A percentile compares a stretch with the other conserved stretches of the same genome.
Evolutionary conservation across 2,329 filamentous ascomycete species (phyloP).

Genomic region (Plectosphaerella plurivora): DNA sequence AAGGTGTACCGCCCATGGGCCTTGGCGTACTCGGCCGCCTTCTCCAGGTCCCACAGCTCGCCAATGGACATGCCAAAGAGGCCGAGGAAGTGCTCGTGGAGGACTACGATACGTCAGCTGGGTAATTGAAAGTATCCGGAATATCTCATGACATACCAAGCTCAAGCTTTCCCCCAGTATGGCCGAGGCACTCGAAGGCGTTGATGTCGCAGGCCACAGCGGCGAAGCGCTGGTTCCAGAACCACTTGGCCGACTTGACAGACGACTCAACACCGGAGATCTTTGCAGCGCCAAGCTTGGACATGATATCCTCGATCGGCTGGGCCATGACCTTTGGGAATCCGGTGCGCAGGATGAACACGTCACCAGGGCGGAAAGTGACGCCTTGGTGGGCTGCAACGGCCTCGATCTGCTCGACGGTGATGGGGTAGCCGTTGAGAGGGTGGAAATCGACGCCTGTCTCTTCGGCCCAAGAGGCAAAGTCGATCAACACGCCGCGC

Average conservation of each 20-base stretch:
- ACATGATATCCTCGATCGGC: constrained; percentile 29
- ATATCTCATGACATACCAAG: constrained; percentile 28
- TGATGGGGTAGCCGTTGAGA: constrained; percentile 49
- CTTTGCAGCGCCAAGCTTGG: constrained; percentile 21
- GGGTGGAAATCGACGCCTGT: constrained; percentile 47
- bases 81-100: constrained; percentile 44
- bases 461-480: constrained; percentile 41
- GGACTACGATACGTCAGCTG: constrained; percentile 18
- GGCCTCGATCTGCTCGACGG: constrained; percentile 47
- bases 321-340: constrained; percentile 54
- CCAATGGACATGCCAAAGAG: constrained; percentile 51
- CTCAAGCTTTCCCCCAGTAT: constrained; percentile 41
- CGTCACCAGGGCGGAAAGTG: constrained; percentile 61
- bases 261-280: constrained; percentile 37
- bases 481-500: constrained; percentile 54
- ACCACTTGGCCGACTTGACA: constrained; percentile 55
- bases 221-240: constrained; percentile 66
- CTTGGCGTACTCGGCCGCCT: constrained; percentile 47
- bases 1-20: constrained; percentile 52
- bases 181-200: constrained; percentile 54
- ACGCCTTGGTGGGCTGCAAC: constrained; percentile 57
- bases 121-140: too few species aligned
- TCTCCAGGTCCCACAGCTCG: constrained; percentile 52
- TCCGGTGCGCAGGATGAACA: constrained; percentile 62
- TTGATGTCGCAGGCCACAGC: constrained; percentile 60